Conservation (phyloP, 2,329 filamentous ascomycete genomes). For the Aureobasidium sp. region DNA sequence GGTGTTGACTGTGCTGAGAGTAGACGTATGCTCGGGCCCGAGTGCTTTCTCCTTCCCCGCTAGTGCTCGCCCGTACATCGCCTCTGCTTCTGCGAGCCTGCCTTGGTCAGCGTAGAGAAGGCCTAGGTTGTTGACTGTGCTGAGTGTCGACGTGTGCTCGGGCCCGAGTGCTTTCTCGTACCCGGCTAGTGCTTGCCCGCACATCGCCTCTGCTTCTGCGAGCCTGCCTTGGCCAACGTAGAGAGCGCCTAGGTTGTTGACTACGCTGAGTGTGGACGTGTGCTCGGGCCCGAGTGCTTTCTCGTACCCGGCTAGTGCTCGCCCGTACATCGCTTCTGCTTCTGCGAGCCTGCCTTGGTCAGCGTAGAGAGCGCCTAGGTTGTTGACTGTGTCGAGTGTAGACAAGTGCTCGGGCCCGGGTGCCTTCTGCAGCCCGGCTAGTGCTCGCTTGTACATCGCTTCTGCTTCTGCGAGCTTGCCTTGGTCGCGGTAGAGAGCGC, state of each 20-base stretch:
- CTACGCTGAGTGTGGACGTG: no score
- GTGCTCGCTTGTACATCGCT: constrained; percentile 21
- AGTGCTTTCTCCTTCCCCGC: constrained; percentile 20
- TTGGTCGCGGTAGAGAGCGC: not conserved
- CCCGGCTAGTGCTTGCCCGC: constrained; percentile 13
- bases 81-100: constrained; percentile 22
- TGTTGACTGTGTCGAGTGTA: constrained; percentile 13
- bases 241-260: no score
- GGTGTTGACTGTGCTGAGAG: constrained; percentile 24
- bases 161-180: constrained; percentile 10
- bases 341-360: no score
- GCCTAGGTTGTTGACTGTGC: not conserved
- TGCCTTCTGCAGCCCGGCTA: constrained; percentile 22
- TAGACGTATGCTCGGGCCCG: constrained; percentile 21
- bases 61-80: constrained; percentile 24
- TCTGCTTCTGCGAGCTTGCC: constrained; percentile 22
- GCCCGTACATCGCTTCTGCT: no score
- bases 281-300: no score
- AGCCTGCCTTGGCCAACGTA: no score
- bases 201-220: constrained; percentile 24
- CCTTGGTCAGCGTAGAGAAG: not conserved
- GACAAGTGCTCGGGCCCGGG: constrained; percentile 17
- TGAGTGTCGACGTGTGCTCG: not conserved
- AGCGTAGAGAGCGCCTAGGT: no score
- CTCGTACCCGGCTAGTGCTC: no score